Percentiles rank a stretch among this genome's conserved stretches.
These are phyloP conservation scores for Candida vaughaniae DNA, from an alignment of 805 yeast genomes.

Conservation along the genomic window DNA sequence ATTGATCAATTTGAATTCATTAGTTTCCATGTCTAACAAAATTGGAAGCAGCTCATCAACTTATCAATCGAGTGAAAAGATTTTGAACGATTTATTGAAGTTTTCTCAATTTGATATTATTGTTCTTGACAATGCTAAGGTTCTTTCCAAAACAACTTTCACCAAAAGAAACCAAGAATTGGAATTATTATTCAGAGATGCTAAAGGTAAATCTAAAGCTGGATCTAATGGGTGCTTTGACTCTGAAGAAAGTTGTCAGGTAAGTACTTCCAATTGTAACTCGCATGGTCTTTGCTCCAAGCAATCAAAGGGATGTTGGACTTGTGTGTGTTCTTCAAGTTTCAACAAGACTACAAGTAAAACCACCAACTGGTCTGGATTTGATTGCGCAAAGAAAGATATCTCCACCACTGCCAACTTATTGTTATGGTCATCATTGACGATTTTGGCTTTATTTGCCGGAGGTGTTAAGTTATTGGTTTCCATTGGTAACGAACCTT, in stretches of 20 bases:
- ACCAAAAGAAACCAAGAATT: constrained; percentile 21
- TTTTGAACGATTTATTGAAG: constrained; percentile 31
- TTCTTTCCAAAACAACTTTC: constrained; percentile 11
- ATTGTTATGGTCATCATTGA: constrained; percentile 64
- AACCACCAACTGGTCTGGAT: constrained; percentile 57
- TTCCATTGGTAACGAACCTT: constrained; percentile 56
- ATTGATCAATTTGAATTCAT: constrained; percentile 42
- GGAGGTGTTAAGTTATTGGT: constrained; percentile 54
- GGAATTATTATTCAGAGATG: constrained; percentile 11
- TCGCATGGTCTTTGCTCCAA: constrained; percentile 54
- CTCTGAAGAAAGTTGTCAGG: constrained; percentile 48
- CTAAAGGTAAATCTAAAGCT: constrained; percentile 1
- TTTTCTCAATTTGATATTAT: constrained; percentile 24
- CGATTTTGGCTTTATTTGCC: constrained; percentile 44
- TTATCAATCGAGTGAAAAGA: constrained; percentile 36
- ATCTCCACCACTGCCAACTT: constrained; percentile 64
- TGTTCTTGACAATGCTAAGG: constrained; percentile 21
- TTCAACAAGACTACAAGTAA: constrained; percentile 38
- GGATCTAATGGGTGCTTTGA: constrained; percentile 28
- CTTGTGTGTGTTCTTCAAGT: constrained; percentile 50
- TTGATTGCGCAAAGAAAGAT: constrained; percentile 66
- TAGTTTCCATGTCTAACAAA: constrained; percentile 40
- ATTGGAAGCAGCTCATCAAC: constrained; percentile 44
- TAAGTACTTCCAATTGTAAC: constrained; percentile 48
- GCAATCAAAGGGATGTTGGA: constrained; percentile 40